Conservation (phyloP, 352 stramenopile species). For the Phytophthora tubulina region DNA sequence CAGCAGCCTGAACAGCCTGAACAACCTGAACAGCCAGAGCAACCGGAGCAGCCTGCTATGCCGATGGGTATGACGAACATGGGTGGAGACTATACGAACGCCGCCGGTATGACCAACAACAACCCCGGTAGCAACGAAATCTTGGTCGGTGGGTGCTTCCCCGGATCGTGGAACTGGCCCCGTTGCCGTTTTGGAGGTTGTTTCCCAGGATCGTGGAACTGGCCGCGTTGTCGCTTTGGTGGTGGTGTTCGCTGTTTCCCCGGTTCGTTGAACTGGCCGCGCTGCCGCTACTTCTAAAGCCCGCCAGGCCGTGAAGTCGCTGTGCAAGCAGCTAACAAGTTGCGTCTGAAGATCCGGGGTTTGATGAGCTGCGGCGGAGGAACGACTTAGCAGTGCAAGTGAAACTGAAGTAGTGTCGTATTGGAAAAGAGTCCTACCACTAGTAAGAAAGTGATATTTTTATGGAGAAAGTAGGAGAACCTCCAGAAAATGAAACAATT, state of each 20-base stretch:
- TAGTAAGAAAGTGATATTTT: background rate
- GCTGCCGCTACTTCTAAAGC: background rate
- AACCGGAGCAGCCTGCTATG: constrained; percentile 1
- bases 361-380: background rate
- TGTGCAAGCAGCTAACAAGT: background rate
- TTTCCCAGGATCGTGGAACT: constrained; percentile 19
- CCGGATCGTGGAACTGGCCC: constrained; percentile 33
- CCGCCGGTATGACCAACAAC: background rate
- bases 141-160: constrained; percentile 13
- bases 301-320: no score
- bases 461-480: background rate
- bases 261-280: constrained; percentile 17
- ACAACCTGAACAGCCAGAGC: constrained; percentile 4
- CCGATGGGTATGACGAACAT: constrained; percentile 1
- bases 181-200: constrained; percentile 26
- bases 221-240: constrained; percentile 33
- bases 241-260: constrained; percentile 7
- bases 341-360: background rate
- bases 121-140: constrained; percentile 15
- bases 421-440: background rate
- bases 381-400: background rate
- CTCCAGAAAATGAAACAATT: no score
- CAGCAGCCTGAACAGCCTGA: constrained; percentile 16
- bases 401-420: constrained; percentile 13
- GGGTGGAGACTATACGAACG: constrained; percentile 6